Conservation (phyloP, 2,329 filamentous ascomycete species). For the Trichoderma harzianum region DNA sequence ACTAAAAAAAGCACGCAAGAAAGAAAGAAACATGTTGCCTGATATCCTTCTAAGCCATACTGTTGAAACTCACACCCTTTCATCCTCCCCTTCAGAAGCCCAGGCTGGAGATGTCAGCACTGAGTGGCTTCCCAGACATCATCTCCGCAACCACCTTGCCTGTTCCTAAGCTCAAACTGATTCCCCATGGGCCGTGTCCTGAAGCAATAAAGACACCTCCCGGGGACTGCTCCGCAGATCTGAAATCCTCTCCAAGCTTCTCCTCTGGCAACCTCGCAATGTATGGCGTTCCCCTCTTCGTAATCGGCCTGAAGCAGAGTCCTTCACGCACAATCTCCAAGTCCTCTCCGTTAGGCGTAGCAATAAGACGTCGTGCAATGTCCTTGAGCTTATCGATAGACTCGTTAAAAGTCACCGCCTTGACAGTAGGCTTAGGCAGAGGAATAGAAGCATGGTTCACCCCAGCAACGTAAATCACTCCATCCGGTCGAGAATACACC, state of each 20-base stretch:
- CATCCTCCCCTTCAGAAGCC: constrained; percentile 12
- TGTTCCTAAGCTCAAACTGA: constrained; percentile 61
- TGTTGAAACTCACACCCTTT: background rate
- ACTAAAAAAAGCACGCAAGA: background rate
- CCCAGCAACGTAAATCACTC: constrained; percentile 70
- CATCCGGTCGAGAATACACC: constrained; percentile 63
- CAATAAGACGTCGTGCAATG: constrained; percentile 48
- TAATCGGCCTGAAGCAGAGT: constrained; percentile 71
- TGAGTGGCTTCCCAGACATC: constrained; percentile 55
- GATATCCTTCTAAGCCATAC: background rate
- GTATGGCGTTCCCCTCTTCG: constrained; percentile 61
- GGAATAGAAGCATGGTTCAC: constrained; percentile 60
- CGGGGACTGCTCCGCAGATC: constrained; percentile 38
- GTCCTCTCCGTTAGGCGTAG: constrained; percentile 38
- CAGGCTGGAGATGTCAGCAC: constrained; percentile 51
- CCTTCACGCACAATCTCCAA: constrained; percentile 62
- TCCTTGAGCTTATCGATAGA: constrained; percentile 48
- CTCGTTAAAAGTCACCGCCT: constrained; percentile 20
- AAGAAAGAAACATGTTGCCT: background rate
- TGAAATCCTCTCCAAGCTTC: constrained; percentile 48
- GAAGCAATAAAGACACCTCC: constrained; percentile 69
- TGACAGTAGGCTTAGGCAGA: constrained; percentile 48
- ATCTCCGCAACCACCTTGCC: constrained; percentile 69
- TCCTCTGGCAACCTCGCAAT: constrained; percentile 55
- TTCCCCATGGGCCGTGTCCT: constrained; percentile 77